These are phyloP conservation scores for Porphyrellus cyaneotinctus DNA, from an alignment of 768 basidiomycete genomes.

Conservation along the genomic window DNA sequence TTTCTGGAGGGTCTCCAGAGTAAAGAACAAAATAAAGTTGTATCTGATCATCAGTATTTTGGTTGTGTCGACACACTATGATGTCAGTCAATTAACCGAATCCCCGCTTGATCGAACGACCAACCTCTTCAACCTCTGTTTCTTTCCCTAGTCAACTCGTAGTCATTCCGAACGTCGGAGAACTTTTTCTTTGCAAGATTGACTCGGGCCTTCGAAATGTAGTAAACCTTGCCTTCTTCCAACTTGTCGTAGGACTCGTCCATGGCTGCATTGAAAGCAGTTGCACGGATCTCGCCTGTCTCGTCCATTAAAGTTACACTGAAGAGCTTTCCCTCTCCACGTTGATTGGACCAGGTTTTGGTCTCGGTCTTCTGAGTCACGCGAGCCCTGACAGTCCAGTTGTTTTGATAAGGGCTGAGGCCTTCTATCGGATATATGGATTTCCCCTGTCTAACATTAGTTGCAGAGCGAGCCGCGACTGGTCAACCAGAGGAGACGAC, in stretches of 20 bases:
- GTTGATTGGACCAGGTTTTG: conserved; percentile 80
- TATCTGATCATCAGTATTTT: conserved; percentile 82
- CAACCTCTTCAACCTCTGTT: conserved; percentile 77
- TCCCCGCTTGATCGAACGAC: conserved; percentile 13
- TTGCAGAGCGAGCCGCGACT: conserved; percentile 4
- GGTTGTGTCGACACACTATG: conserved; percentile 80
- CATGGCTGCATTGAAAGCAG: conserved; percentile 83
- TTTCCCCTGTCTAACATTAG: conserved; percentile 20
- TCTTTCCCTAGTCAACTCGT: conserved; percentile 84
- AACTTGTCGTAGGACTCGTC: conserved; percentile 81
- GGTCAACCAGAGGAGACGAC: conserved; percentile 21
- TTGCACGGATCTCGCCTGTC: conserved; percentile 85
- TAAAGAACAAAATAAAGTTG: conserved; percentile 65
- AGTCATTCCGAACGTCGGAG: conserved; percentile 84
- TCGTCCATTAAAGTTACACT: conserved; percentile 93
- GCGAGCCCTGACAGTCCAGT: conserved; percentile 97
- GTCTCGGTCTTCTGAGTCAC: conserved; percentile 89
- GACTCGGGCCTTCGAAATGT: conserved; percentile 83
- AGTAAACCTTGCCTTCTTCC: conserved; percentile 91
- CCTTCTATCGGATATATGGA: conserved; percentile 83
- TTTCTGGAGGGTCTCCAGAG: conserved; percentile 61
- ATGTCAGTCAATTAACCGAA: conserved; percentile 6
- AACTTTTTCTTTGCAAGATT: conserved; percentile 98
- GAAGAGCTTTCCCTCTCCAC: conserved; percentile 95
- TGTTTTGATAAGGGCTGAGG: conserved; percentile 94